Evolutionary conservation across 2,329 filamentous ascomycete genomes (phyloP).

Genomic region (Apiospora rasikravindrae): DNA sequence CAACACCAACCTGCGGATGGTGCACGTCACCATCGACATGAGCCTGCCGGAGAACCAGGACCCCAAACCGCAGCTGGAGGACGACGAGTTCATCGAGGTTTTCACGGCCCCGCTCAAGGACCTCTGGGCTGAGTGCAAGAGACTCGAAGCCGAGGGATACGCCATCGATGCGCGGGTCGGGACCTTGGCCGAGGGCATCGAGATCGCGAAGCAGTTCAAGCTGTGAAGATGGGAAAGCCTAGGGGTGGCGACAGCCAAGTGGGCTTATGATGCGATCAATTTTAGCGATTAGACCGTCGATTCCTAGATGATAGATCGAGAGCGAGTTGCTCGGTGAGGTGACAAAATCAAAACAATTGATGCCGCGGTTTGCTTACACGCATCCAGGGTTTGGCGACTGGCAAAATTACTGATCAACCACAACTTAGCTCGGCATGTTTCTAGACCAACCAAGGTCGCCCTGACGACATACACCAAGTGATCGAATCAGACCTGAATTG

Average conservation of each 20-base stretch:
- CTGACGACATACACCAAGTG: no score
- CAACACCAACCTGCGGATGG: constrained; percentile 70
- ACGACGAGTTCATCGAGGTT: constrained; percentile 82
- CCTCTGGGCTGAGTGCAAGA: constrained; percentile 70
- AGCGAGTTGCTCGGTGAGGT: not conserved
- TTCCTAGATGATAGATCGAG: not conserved
- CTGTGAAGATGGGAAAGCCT: constrained; percentile 30
- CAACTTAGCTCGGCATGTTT: no score
- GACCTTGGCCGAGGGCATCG: constrained; percentile 78
- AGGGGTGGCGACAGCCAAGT: no score
- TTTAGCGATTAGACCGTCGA: not conserved
- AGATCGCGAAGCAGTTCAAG: constrained; percentile 67
- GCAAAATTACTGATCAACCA: no score
- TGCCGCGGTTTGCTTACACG: not conserved
- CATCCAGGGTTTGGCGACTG: not conserved
- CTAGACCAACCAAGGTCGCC: no score
- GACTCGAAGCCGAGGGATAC: constrained; percentile 71
- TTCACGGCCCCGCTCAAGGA: constrained; percentile 70
- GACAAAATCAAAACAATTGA: not conserved
- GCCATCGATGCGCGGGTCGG: constrained; percentile 82
- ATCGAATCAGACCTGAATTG: not conserved
- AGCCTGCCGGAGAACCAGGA: constrained; percentile 70
- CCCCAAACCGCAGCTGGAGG: constrained; percentile 72
- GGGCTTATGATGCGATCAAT: not conserved
- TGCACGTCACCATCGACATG: constrained; percentile 77